phyloP scores from a whole-genome alignment of 352 stramenopile genomes.

The Globisporangium uncinulatum region DNA sequence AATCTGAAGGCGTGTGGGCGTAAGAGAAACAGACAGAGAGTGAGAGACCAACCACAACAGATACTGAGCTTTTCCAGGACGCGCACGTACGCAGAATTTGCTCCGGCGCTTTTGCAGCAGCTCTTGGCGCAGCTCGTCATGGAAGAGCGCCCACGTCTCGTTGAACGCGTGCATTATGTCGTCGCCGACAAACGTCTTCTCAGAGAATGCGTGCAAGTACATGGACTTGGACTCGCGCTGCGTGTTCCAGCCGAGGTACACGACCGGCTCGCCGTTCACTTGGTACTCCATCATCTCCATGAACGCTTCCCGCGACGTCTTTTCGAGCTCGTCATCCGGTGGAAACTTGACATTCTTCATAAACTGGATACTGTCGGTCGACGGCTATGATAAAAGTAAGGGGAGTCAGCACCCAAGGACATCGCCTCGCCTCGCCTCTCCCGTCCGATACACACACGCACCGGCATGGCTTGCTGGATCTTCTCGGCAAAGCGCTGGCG shows the following conservation, averaged over 20 bases:
- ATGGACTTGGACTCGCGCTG: constrained; percentile 84
- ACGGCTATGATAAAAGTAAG: constrained; percentile 27
- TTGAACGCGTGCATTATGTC: constrained; percentile 77
- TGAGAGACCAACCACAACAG: neutral
- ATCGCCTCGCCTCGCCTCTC: neutral
- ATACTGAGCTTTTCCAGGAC: no score
- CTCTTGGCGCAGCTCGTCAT: constrained; percentile 72
- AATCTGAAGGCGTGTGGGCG: constrained; percentile 29
- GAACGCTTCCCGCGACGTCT: constrained; percentile 66
- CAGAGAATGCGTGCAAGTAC: constrained; percentile 75
- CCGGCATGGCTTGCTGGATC: constrained; percentile 81
- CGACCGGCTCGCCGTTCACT: constrained; percentile 55
- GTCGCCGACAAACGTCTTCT: constrained; percentile 63
- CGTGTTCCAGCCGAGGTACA: constrained; percentile 73
- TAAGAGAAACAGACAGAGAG: neutral
- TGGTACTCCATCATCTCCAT: constrained; percentile 81
- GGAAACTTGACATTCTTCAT: constrained; percentile 87
- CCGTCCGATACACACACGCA: no score
- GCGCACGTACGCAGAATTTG: constrained; percentile 76
- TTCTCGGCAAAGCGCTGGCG: constrained; percentile 82
- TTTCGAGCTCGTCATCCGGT: constrained; percentile 69
- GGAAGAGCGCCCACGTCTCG: constrained; percentile 70
- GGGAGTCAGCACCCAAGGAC: no score
- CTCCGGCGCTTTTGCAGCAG: constrained; percentile 63
- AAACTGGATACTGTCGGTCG: constrained; percentile 83